These are phyloP conservation scores for Plenodomus tracheiphilus DNA, from an alignment of 2,329 filamentous ascomycete genomes.

Conservation along the genomic window DNA sequence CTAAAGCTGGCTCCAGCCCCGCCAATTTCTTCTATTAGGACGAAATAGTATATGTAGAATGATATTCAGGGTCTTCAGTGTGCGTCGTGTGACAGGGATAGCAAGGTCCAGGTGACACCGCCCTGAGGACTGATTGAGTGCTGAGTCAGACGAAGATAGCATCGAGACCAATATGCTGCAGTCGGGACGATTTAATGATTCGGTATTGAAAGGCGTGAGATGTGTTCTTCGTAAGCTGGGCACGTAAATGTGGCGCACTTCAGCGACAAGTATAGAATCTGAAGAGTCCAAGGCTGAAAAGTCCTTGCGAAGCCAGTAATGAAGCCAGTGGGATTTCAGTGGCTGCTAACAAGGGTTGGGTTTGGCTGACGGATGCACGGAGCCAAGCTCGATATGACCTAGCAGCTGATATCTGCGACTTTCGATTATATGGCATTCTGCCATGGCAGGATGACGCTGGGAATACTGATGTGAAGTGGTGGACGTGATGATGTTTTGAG, in stretches of 20 bases:
- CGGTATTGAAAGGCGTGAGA: not conserved
- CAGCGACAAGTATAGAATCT: not conserved
- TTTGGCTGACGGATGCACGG: not conserved
- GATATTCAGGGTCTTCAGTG: constrained; percentile 1
- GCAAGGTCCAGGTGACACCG: constrained; percentile 21
- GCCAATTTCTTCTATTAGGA: constrained; percentile 1
- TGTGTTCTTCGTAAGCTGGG: constrained; percentile 1
- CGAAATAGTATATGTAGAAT: not conserved
- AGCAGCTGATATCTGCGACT: not conserved
- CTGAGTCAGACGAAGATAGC: constrained; percentile 31
- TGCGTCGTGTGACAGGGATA: constrained; percentile 8
- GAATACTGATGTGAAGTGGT: not conserved
- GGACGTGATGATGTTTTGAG: not conserved
- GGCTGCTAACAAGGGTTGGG: too few species aligned
- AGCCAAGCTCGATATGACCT: not conserved
- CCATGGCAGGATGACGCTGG: not conserved
- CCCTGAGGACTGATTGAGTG: constrained; percentile 25
- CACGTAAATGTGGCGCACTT: not conserved
- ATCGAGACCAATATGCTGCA: constrained; percentile 6
- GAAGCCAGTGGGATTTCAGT: too few species aligned
- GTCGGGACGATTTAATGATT: not conserved
- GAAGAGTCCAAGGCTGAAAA: not conserved
- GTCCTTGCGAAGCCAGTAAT: too few species aligned
- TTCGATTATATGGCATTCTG: not conserved
- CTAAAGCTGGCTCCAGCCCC: too few species aligned